Evolutionary conservation across 2,329 filamentous ascomycete genomes (phyloP).

Genomic region (Aaosphaeria pasadenensis): DNA sequence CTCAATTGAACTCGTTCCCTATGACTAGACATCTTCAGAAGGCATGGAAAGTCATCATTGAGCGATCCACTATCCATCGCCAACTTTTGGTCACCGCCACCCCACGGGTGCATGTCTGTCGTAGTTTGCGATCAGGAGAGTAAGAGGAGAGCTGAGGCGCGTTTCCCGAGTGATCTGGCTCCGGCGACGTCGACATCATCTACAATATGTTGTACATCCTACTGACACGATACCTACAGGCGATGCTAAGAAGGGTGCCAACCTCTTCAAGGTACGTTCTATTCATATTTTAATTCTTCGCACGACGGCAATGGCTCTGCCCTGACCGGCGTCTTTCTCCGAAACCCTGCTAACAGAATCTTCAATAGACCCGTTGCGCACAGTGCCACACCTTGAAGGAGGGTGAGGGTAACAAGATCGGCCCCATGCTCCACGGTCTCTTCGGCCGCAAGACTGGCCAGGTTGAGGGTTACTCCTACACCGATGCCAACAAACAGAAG

Average conservation of each 20-base stretch:
- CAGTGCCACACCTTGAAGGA: constrained; percentile 97
- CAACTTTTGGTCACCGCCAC: too few species aligned
- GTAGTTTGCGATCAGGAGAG: constrained; percentile 23
- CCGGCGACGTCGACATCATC: constrained; percentile 2
- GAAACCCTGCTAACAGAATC: constrained; percentile 15
- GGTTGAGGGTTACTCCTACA: constrained; percentile 93
- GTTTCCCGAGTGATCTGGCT: not conserved
- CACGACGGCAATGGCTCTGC: not conserved
- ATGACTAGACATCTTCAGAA: constrained; percentile 5
- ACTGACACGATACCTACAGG: constrained; percentile 52
- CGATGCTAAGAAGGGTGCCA: constrained; percentile 93
- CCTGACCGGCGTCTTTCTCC: not conserved
- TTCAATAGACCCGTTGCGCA: constrained; percentile 74
- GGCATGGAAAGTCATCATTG: constrained; percentile 2
- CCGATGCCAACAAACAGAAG: constrained; percentile 99
- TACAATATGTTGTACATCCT: constrained; percentile 3
- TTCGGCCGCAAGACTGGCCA: constrained; percentile 94
- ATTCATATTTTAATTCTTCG: not conserved
- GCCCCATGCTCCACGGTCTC: constrained; percentile 93
- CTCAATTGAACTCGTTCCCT: constrained; percentile 21
- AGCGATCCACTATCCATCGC: too few species aligned
- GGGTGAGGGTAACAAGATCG: constrained; percentile 94
- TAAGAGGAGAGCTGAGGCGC: constrained; percentile 9
- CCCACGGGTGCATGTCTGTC: too few species aligned
- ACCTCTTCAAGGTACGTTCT: constrained; percentile 79